Evolutionary conservation across 495 filamentous ascomycete genomes (phyloP).

Genomic region (Cryomyces minteri): DNA sequence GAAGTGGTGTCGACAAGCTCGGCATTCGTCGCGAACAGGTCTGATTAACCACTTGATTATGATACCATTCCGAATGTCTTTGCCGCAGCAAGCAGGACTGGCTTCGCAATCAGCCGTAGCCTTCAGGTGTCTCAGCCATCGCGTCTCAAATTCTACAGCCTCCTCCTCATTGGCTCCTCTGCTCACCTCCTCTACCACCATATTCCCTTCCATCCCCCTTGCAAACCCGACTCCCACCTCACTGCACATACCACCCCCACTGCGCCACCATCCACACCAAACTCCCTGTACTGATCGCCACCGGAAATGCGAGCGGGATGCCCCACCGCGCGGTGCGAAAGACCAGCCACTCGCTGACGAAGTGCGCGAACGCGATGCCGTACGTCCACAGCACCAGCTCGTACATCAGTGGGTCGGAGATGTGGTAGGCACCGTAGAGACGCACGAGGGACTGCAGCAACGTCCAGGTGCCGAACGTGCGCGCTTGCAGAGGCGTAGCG

Average conservation of each 20-base stretch:
- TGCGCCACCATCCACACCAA: conserved; percentile 70
- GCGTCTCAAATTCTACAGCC: too few species aligned
- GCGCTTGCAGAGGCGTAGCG: conserved; percentile 54
- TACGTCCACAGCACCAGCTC: conserved; percentile 67
- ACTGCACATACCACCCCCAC: conserved; percentile 40
- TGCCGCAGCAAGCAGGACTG: too few species aligned
- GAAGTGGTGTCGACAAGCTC: too few species aligned
- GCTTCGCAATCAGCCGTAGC: too few species aligned
- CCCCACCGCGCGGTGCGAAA: conserved; percentile 56
- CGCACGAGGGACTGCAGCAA: conserved; percentile 57
- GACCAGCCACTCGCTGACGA: conserved; percentile 58
- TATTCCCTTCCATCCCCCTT: not conserved
- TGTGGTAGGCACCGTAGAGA: conserved; percentile 73
- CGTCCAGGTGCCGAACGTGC: conserved; percentile 88
- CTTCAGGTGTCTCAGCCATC: too few species aligned
- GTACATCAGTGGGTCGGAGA: conserved; percentile 50
- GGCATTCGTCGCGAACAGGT: too few species aligned
- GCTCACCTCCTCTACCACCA: not conserved
- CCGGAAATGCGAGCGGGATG: conserved; percentile 48
- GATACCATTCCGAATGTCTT: too few species aligned
- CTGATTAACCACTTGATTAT: too few species aligned
- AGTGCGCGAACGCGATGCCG: conserved; percentile 61
- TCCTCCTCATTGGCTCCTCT: too few species aligned
- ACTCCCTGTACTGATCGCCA: conserved; percentile 50
- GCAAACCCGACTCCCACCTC: not conserved